phyloP scores from a whole-genome alignment of 441 rosid species.

The Bruguiera hainesii region DNA sequence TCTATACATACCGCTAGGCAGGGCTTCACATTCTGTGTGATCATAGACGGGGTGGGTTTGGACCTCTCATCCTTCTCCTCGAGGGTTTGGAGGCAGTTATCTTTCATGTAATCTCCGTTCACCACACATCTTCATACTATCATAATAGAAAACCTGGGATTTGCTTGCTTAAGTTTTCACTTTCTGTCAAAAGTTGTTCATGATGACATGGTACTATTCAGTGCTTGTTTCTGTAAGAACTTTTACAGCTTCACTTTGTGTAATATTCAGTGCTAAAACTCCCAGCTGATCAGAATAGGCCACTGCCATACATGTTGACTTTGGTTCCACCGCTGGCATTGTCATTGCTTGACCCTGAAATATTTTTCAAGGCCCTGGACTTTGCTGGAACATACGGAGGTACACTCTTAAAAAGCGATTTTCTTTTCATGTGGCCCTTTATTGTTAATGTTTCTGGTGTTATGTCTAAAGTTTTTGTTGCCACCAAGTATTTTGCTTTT shows the following conservation, averaged over 20 bases:
- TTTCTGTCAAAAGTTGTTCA: too few species aligned
- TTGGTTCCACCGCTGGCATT: conserved; percentile 72
- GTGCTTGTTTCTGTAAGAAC: not conserved
- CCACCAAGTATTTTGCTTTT: not conserved
- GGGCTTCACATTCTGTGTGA: too few species aligned
- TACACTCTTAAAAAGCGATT: conserved; percentile 14
- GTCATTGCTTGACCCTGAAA: conserved; percentile 79
- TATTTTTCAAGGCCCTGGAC: conserved; percentile 91
- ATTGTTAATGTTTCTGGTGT: not conserved
- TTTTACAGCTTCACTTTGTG: not conserved
- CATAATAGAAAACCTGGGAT: too few species aligned
- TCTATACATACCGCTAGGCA: too few species aligned
- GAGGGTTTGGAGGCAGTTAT: too few species aligned
- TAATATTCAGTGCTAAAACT: conserved; percentile 62
- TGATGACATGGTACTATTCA: too few species aligned
- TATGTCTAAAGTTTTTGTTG: not conserved
- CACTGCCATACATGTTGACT: conserved; percentile 66
- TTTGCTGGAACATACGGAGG: conserved; percentile 98
- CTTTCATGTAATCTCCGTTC: too few species aligned
- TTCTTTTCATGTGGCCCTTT: not conserved
- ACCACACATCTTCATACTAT: too few species aligned
- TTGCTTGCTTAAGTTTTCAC: too few species aligned
- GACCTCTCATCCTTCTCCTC: too few species aligned
- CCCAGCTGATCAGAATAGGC: conserved; percentile 55
- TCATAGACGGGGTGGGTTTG: too few species aligned